Evolutionary conservation across 805 yeast genomes (phyloP).

Genomic region (Lachancea lanzarotensis): DNA sequence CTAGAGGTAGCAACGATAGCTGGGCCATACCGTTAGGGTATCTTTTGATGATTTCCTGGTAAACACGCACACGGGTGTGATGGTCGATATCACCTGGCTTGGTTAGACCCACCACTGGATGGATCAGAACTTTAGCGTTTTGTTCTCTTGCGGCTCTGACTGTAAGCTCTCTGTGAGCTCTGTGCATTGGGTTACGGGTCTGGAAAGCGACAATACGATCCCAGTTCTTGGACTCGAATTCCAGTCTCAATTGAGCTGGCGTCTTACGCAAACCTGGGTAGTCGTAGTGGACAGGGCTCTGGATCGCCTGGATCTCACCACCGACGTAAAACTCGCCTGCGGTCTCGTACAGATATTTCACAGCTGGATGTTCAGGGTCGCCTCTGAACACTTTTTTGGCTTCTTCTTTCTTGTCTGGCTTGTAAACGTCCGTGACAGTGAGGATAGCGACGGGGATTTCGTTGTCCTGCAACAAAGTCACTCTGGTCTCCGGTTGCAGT

Average conservation of each 20-base stretch:
- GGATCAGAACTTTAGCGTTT: slow-evolving; percentile 81
- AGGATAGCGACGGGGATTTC: slow-evolving; percentile 73
- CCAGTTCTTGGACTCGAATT: slow-evolving; percentile 80
- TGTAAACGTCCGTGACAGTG: slow-evolving; percentile 70
- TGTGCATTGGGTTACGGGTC: slow-evolving; percentile 97
- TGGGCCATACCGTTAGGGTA: slow-evolving; percentile 94
- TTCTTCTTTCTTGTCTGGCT: slow-evolving; percentile 73
- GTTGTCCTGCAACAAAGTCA: slow-evolving; percentile 76
- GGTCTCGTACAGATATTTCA: slow-evolving; percentile 58
- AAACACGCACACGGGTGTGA: slow-evolving; percentile 93
- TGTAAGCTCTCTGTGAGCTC: slow-evolving; percentile 95
- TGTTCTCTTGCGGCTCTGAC: slow-evolving; percentile 94
- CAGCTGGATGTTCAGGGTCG: slow-evolving; percentile 95
- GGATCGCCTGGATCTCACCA: slow-evolving; percentile 79
- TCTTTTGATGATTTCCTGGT: slow-evolving; percentile 84
- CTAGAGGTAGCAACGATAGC: slow-evolving; percentile 80
- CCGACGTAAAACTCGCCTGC: slow-evolving; percentile 87
- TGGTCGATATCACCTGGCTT: slow-evolving; percentile 98
- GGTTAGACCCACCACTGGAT: slow-evolving; percentile 95
- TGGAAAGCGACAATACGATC: slow-evolving; percentile 90
- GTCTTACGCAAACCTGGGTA: slow-evolving; percentile 82
- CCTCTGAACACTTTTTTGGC: slow-evolving; percentile 89
- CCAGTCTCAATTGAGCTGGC: slow-evolving; percentile 83
- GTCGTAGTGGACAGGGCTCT: slow-evolving; percentile 82
- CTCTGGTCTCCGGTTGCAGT: slow-evolving; percentile 49